Percentiles rank a stretch among this genome's conserved stretches.
Conservation (phyloP, 345 rosid species). For the Eucalyptus pauciflora region DNA sequence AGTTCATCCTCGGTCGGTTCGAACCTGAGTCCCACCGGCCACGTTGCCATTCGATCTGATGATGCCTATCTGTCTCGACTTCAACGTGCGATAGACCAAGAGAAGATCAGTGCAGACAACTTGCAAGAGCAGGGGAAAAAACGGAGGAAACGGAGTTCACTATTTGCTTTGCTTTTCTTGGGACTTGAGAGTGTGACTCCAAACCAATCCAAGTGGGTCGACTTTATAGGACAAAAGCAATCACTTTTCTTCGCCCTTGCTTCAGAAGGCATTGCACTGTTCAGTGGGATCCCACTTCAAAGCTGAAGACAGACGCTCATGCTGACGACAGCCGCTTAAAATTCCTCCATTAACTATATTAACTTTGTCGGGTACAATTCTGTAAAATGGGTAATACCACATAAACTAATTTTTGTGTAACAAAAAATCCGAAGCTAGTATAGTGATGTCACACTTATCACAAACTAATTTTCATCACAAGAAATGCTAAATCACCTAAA, state of each 20-base stretch:
- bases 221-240: background rate
- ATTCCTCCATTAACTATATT: background rate
- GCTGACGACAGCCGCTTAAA: background rate
- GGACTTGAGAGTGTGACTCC: background rate
- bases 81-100: background rate
- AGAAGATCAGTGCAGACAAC: background rate
- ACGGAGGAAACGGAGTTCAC: background rate
- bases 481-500: background rate
- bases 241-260: background rate
- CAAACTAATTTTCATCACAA: background rate
- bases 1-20: background rate
- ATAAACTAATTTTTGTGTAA: background rate
- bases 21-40: background rate
- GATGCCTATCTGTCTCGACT: background rate
- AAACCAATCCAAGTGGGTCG: background rate
- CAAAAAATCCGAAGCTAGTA: rapidly evolving
- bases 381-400: too few species aligned
- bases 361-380: background rate
- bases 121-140: background rate
- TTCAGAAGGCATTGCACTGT: background rate
- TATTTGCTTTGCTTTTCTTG: background rate
- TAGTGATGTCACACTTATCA: rapidly evolving
- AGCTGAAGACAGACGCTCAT: background rate
- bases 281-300: background rate
- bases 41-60: background rate